phyloP scores from a whole-genome alignment of 306 rosid species.

The Urtica urens region DNA sequence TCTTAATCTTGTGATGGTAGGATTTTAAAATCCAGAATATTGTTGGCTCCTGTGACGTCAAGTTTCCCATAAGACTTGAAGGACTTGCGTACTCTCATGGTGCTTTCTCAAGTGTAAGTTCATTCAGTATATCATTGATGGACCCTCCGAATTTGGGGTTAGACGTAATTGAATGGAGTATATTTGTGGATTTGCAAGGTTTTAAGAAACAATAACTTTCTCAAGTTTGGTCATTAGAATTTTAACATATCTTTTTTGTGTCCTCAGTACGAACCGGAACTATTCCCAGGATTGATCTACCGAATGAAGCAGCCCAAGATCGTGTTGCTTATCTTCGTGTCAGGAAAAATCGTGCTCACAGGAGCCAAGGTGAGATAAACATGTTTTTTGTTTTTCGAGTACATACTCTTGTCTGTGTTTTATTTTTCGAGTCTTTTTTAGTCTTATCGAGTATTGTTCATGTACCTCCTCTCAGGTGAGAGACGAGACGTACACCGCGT shows the following conservation, averaged over 20 bases:
- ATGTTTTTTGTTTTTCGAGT: neutral
- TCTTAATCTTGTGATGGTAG: conserved; percentile 19
- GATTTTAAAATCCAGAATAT: conserved; percentile 90
- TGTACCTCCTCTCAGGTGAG: conserved; percentile 45
- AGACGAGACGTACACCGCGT: conserved; percentile 83
- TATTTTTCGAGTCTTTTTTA: neutral
- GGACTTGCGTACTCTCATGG: conserved; percentile 86
- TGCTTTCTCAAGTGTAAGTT: conserved; percentile 84
- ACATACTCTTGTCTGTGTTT: neutral
- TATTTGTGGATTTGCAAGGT: neutral
- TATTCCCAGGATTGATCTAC: conserved; percentile 90
- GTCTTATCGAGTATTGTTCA: neutral
- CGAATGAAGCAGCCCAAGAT: conserved; percentile 97
- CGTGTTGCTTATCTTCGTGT: conserved; percentile 85
- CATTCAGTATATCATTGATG: neutral
- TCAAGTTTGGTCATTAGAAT: neutral
- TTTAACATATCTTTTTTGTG: conserved; percentile 1
- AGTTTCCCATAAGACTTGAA: conserved; percentile 88
- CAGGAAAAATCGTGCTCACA: conserved; percentile 91
- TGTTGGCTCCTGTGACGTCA: conserved; percentile 87
- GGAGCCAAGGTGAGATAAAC: conserved; percentile 85
- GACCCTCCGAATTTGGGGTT: no score
- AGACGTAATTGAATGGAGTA: neutral
- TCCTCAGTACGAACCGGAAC: conserved; percentile 85
- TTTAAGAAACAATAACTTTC: neutral